A percentile compares a stretch with the other conserved stretches of the same genome.
phyloP scores from a whole-genome alignment of 352 stramenopile genomes.

The Globisporangium okanoganense region DNA sequence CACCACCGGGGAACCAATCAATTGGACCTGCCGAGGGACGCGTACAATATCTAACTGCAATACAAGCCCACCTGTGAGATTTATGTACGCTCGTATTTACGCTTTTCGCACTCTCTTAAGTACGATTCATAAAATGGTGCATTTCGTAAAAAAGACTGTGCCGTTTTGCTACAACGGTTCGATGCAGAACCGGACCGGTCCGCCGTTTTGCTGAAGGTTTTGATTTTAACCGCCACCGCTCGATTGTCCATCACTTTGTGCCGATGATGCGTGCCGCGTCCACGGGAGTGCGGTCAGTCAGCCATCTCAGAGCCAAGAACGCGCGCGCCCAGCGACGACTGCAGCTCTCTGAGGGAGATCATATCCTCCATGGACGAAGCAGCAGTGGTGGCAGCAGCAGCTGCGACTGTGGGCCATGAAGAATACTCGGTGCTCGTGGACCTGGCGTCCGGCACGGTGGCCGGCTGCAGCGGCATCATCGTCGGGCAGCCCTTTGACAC shows the following conservation, averaged over 20 bases:
- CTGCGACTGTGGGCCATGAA: conserved; percentile 20
- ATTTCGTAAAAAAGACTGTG: too few relatives aligned
- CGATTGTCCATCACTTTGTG: background rate
- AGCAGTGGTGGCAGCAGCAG: conserved; percentile 19
- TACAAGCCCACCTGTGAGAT: background rate
- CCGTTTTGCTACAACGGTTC: too few relatives aligned
- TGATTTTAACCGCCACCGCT: too few relatives aligned
- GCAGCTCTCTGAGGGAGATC: background rate
- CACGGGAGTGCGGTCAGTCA: background rate
- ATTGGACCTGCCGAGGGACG: background rate
- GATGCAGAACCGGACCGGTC: background rate
- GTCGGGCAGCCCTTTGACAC: conserved; percentile 63
- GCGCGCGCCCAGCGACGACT: background rate
- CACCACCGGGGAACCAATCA: conserved; percentile 5
- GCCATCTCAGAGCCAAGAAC: background rate
- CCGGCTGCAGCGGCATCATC: conserved; percentile 48
- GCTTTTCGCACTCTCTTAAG: background rate
- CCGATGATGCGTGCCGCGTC: background rate
- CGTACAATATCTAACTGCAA: background rate
- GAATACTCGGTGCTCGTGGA: conserved; percentile 51
- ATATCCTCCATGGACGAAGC: conserved; percentile 6
- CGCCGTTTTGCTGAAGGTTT: background rate
- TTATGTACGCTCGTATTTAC: background rate
- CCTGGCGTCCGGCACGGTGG: conserved; percentile 45
- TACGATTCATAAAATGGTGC: background rate